Base-by-base conservation (phyloP, 306 rosid genomes). In the Acacia melanoxylon region DNA sequence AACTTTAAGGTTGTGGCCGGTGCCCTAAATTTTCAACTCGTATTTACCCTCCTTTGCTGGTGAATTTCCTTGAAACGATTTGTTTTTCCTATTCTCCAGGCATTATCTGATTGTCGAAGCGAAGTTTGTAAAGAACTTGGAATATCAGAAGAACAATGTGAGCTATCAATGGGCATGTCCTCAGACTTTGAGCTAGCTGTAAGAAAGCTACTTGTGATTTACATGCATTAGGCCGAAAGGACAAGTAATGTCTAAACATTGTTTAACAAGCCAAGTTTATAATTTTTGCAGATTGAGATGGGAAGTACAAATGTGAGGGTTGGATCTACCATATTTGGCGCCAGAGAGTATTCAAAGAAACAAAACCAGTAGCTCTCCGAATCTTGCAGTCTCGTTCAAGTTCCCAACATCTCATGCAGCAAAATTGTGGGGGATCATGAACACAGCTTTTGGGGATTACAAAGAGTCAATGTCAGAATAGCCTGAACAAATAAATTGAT, bases 161-260 rank as follows among this genome's bases (percentile, higher is more conserved):
- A 93, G 68, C 89, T 95, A 75, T 95, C 98, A 29, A 95, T 95
- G 98, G 98, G 99, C 85, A 93, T 95, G 98, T 91, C 97, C 77
- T 88, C 87, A n/a, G 98, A 95, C 83, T 93, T 93, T 81, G 98
- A 95, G 74, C 96, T 69, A 88, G 99, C 99, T 76, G 99, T 95
- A 87, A 95, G 93, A 67, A 87, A 44, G 41, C 45, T 14, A 19
- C 46, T 44, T 52, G 54, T 27, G 76, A 76, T 67, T 67, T 31
- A 31, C 74, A 49, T 69, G 59, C 33, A 11, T 72, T 76, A 44
- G 42, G 65, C 52, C 45, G 8, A 25, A 29, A 62, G 40, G 45
- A 79, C 22, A 51, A 59, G 76, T 42, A 73, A 58, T 37, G 29
- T 81, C 76, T 48, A 59, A 25, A 68, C 48, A 61, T 59, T 69